Percentiles rank a stretch among this genome's conserved stretches.
phyloP scores from a whole-genome alignment of 495 filamentous ascomycete genomes.

The Staphylotrichum longicolle region DNA sequence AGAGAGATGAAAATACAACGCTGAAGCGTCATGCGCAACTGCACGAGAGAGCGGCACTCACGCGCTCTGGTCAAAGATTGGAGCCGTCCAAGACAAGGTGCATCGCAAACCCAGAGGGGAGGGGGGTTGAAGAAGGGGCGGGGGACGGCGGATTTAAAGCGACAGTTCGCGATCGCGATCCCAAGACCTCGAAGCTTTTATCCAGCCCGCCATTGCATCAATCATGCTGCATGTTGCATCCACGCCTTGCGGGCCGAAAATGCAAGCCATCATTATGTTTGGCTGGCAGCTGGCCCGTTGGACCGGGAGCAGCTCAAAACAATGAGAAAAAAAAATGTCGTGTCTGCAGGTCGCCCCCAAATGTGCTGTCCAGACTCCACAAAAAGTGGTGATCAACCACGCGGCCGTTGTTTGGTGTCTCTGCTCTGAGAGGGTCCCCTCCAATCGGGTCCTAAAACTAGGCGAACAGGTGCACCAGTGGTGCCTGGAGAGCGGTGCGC shows the following conservation, averaged over 20 bases:
- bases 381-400: background rate
- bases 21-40: slow-evolving; percentile 4
- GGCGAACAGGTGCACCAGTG: background rate
- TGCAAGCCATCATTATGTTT: slow-evolving; percentile 3
- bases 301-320: no score
- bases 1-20: slow-evolving; percentile 4
- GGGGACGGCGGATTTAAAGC: background rate
- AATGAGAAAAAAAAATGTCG: background rate
- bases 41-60: background rate
- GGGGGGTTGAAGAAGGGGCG: background rate
- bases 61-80: background rate
- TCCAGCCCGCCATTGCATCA: no score
- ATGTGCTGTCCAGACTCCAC: slow-evolving; percentile 12
- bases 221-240: no score
- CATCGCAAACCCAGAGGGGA: background rate
- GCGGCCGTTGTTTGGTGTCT: background rate
- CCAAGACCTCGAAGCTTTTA: no score
- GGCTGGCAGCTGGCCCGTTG: background rate
- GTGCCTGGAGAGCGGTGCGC: background rate
- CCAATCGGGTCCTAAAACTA: slow-evolving; percentile 6
- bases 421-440: background rate
- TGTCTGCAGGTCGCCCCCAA: background rate
- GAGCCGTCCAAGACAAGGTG: background rate
- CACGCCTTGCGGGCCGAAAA: background rate
- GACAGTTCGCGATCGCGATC: background rate